These are phyloP conservation scores for Quercus lobata DNA, from an alignment of 331 rosid genomes.

Conservation along the genomic window DNA sequence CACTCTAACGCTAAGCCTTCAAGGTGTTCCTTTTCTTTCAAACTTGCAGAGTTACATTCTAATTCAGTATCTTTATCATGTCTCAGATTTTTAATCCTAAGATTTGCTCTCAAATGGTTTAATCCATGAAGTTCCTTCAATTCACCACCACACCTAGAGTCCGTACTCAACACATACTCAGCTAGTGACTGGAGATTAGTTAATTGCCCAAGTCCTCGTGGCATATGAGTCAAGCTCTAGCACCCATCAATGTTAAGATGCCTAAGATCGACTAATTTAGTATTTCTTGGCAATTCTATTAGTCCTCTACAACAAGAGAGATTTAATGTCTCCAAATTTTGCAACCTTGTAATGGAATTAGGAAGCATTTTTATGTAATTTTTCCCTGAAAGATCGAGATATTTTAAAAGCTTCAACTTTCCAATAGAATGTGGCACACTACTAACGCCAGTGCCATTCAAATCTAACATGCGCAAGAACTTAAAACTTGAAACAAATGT, in stretches of 20 bases:
- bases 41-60: background rate
- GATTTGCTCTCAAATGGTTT: background rate
- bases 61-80: background rate
- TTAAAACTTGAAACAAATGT: no score
- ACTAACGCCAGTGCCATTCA: background rate
- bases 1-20: background rate
- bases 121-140: background rate
- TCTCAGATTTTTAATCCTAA: background rate
- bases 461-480: background rate
- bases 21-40: background rate
- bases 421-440: background rate
- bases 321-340: slow-evolving; percentile 1
- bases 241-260: background rate
- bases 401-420: slow-evolving; percentile 7
- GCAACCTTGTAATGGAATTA: background rate
- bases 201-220: background rate
- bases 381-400: slow-evolving; percentile 1
- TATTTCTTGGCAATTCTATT: background rate
- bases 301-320: no score
- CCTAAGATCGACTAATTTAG: background rate
- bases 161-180: background rate
- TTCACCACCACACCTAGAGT: no score
- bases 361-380: background rate
- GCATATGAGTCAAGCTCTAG: background rate
- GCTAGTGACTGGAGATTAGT: background rate